Evolutionary conservation across 2,329 filamentous ascomycete species (phyloP).

Genomic region (Aspergillus sp.): DNA sequence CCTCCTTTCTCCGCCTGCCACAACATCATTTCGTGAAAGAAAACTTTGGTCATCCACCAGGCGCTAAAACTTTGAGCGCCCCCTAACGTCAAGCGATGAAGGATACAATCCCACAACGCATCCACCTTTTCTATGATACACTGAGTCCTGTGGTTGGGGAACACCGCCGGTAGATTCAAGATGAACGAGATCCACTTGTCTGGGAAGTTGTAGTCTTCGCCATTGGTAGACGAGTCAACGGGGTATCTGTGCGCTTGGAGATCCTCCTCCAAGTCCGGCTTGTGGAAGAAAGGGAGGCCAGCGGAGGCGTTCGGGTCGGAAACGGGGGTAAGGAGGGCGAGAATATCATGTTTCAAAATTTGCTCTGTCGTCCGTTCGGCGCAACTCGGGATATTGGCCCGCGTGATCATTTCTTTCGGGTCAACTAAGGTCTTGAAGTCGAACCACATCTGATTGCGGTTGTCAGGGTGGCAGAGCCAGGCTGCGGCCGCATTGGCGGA

Average conservation of each 20-base stretch:
- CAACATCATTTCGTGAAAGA: slow-evolving; percentile 89
- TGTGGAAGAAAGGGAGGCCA: slow-evolving; percentile 34
- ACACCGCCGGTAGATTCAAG: slow-evolving; percentile 39
- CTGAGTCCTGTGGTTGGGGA: slow-evolving; percentile 42
- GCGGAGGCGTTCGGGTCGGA: slow-evolving; percentile 30
- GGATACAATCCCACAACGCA: slow-evolving; percentile 44
- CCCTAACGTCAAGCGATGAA: slow-evolving; percentile 44
- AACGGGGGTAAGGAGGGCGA: slow-evolving; percentile 43
- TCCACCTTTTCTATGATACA: slow-evolving; percentile 48
- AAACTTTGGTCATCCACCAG: slow-evolving; percentile 79
- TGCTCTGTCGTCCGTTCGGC: slow-evolving; percentile 35
- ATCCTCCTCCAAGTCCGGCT: slow-evolving; percentile 33
- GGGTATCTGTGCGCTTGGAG: slow-evolving; percentile 33
- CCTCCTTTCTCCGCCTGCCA: slow-evolving; percentile 90
- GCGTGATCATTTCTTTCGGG: slow-evolving; percentile 41
- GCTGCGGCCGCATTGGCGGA: slow-evolving; percentile 92
- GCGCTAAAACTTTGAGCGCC: slow-evolving; percentile 49
- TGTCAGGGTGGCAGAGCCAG: slow-evolving; percentile 83
- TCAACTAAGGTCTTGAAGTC: slow-evolving; percentile 62
- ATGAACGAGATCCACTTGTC: slow-evolving; percentile 50
- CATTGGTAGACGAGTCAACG: slow-evolving; percentile 32
- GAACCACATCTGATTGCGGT: slow-evolving; percentile 91
- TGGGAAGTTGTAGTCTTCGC: slow-evolving; percentile 48
- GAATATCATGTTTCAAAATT: slow-evolving; percentile 46
- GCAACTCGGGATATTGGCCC: slow-evolving; percentile 41